Base-by-base conservation (phyloP, 768 basidiomycete species). In the Sporobolomyces phaffii region DNA sequence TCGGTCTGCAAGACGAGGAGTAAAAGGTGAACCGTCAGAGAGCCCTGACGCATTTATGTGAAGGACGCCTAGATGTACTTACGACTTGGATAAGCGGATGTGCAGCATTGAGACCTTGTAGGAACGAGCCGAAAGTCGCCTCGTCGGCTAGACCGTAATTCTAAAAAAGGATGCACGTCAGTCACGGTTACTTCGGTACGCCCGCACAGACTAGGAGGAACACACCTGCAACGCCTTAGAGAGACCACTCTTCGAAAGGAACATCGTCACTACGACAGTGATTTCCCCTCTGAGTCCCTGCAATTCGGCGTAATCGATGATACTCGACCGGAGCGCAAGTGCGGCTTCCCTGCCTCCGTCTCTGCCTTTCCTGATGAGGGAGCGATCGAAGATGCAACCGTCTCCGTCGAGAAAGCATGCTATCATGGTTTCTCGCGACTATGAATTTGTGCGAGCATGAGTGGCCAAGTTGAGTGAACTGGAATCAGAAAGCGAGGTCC, bases 331-430 rank as follows among this genome's bases (percentile, higher is more conserved):
- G 38, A 70, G 63, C 1, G 57, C 47, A 11, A 50, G 24, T 2
- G 69, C 69, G 5, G 64, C 64, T 31, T 62, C 57, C 33, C 64
- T 54, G 0, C 69, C 69, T 18, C 69, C 69, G 10, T 70, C 69
- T 24, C 69, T 54, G 5, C 69, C 69, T 17, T 50, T 50, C 24
- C 36, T 33, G 51, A 70, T 34, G 28, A 65, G 52, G 2, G 38
- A n/a, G 38, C 69, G 60, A 33, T 65, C 13, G 18, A 65, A 65
- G 61, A 70, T 52, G 47, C 69, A 70, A 11, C 69, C 69, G 52
- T 70, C 69, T 33, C 69, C 69, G 51, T 70, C 69, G 36, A 70
- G 64, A 24, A 65, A 58, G 41, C 50, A 53, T 41, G 53, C 62
- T 24, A 62, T 40, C 8, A 65, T 49, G 24, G 57, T 51, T 20